Conservation (phyloP, 352 stramenopile species). For the Globisporangium paroecandrum region DNA sequence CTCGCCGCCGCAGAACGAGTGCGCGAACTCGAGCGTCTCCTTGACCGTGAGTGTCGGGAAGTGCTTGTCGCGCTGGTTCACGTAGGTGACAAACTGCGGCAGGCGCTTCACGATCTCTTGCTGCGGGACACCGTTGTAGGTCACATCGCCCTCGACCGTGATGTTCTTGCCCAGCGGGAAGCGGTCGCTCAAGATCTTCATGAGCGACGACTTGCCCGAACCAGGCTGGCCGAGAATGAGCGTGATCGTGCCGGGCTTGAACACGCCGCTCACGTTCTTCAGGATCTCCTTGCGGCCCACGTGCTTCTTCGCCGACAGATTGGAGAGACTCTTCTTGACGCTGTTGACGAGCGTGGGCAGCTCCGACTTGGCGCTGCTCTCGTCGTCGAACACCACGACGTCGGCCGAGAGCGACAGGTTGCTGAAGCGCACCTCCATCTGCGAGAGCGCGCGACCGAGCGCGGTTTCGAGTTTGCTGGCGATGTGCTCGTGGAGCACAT, state of each 20-base stretch:
- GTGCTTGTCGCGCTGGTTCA: constrained; percentile 46
- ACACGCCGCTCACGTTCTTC: neutral
- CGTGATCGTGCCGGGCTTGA: neutral
- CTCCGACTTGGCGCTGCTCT: neutral
- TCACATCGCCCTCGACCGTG: constrained; percentile 9
- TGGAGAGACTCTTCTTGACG: neutral
- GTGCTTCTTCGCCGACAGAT: too few relatives aligned
- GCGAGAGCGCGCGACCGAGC: neutral
- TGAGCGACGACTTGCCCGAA: constrained; percentile 15
- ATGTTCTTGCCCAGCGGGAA: constrained; percentile 13
- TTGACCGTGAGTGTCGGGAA: constrained; percentile 44
- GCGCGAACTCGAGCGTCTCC: constrained; percentile 50
- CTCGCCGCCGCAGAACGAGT: constrained; percentile 31
- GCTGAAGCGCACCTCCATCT: neutral
- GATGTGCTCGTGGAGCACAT: too few relatives aligned
- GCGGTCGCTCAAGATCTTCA: constrained; percentile 20
- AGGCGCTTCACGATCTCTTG: constrained; percentile 9
- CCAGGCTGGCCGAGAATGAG: neutral
- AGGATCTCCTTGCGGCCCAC: neutral
- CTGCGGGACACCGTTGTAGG: constrained; percentile 17
- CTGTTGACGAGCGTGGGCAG: neutral
- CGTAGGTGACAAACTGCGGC: constrained; percentile 44
- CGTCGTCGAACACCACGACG: too few relatives aligned
- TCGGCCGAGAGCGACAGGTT: neutral
- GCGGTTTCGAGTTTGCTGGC: neutral